Percentiles rank a stretch among this genome's conserved stretches.
Evolutionary conservation across 805 yeast species (phyloP).

Genomic region (Yarrowia osloensis): DNA sequence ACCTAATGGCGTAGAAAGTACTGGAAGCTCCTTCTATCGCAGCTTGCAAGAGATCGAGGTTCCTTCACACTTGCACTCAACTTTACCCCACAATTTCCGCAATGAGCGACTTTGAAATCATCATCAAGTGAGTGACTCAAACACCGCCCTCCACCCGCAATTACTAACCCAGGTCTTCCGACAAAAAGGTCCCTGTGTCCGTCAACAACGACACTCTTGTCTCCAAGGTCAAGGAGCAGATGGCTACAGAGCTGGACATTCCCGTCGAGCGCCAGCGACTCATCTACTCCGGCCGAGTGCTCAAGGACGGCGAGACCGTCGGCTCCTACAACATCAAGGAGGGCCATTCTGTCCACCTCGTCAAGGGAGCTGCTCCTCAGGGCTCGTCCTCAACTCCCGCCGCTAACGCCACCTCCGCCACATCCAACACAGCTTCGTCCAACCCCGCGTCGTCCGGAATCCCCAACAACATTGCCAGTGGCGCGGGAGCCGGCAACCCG

Average conservation of each 20-base stretch:
- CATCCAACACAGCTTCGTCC: conserved; percentile 33
- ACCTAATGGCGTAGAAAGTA: conserved; percentile 23
- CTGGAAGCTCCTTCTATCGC: conserved; percentile 19
- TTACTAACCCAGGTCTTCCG: conserved; percentile 54
- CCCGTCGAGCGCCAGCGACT: conserved; percentile 82
- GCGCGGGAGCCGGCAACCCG: conserved; percentile 86
- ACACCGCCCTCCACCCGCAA: neutral
- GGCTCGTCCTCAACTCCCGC: conserved; percentile 38
- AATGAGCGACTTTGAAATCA: conserved; percentile 29
- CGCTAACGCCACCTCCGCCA: conserved; percentile 36
- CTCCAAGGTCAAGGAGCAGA: conserved; percentile 63
- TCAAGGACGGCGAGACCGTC: conserved; percentile 78
- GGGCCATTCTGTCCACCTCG: conserved; percentile 88
- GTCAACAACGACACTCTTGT: conserved; percentile 60
- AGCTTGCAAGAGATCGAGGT: neutral
- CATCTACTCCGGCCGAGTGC: conserved; percentile 90
- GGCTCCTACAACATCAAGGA: conserved; percentile 75
- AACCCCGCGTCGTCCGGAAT: conserved; percentile 44
- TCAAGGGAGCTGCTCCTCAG: conserved; percentile 68
- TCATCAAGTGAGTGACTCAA: conserved; percentile 10
- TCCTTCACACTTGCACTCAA: conserved; percentile 4
- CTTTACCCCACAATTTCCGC: neutral
- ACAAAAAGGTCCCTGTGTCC: conserved; percentile 70
- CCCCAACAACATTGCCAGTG: conserved; percentile 84
- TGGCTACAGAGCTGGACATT: conserved; percentile 62